Evolutionary conservation across 495 filamentous ascomycete genomes (phyloP).

Genomic region (Niebla homalea): DNA sequence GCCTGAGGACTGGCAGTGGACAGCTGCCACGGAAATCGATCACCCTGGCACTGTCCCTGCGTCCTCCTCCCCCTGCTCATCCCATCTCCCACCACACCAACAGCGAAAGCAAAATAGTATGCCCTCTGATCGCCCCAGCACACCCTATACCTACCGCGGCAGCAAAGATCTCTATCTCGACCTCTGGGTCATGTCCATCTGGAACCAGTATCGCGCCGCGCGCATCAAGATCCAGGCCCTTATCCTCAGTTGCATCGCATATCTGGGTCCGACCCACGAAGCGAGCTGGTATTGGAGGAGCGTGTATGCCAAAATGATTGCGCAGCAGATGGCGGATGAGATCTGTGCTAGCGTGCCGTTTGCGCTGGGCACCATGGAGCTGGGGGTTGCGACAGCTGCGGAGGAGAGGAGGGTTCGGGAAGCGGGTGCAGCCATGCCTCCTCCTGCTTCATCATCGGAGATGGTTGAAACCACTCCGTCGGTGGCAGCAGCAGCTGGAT

Average conservation of each 20-base stretch:
- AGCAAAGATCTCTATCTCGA: conserved; percentile 47
- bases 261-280: conserved; percentile 4
- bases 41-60: not conserved
- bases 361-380: conserved; percentile 26
- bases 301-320: conserved; percentile 13
- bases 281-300: conserved; percentile 11
- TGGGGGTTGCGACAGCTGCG: conserved; percentile 27
- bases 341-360: conserved; percentile 32
- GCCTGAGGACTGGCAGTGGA: conserved; percentile 15
- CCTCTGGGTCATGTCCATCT: conserved; percentile 45
- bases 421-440: conserved; percentile 4
- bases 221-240: conserved; percentile 41
- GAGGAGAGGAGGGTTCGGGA: conserved; percentile 9
- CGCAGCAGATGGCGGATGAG: conserved; percentile 25
- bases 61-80: conserved; percentile 4
- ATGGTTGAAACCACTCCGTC: too few relatives aligned
- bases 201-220: conserved; percentile 51
- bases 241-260: conserved; percentile 22
- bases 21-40: conserved; percentile 23
- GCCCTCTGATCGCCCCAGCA: not conserved
- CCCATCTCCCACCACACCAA: conserved; percentile 7
- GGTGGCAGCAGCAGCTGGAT: too few relatives aligned
- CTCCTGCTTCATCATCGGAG: too few relatives aligned
- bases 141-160: conserved; percentile 31
- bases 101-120: not conserved